phyloP scores from a whole-genome alignment of 2,329 filamentous ascomycete genomes.

The Sarocladium strictum region DNA sequence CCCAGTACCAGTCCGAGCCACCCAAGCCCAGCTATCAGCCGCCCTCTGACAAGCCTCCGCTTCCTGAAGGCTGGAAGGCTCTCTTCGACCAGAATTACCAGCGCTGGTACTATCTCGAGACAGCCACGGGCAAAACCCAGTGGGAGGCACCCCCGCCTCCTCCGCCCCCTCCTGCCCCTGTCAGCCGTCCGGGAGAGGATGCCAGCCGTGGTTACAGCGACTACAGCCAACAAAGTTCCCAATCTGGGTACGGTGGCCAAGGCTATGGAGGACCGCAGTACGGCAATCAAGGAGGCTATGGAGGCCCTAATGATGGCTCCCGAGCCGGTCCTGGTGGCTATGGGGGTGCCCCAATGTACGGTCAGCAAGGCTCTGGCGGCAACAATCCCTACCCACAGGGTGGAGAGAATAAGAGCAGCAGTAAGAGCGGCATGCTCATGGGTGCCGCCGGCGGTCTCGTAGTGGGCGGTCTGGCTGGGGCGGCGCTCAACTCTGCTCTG shows the following conservation, averaged over 20 bases:
- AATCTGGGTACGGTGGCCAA: constrained; percentile 14
- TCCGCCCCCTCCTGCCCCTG: constrained; percentile 19
- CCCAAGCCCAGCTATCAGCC: constrained; percentile 27
- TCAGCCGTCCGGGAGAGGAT: constrained; percentile 16
- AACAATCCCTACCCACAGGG: constrained; percentile 13
- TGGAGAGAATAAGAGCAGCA: constrained; percentile 32
- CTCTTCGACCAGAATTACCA: constrained; percentile 57
- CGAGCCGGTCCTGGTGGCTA: constrained; percentile 6
- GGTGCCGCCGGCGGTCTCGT: constrained; percentile 55
- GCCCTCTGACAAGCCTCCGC: constrained; percentile 36
- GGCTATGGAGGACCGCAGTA: constrained; percentile 14
- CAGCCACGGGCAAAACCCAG: constrained; percentile 54
- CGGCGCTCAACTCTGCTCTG: constrained; percentile 49
- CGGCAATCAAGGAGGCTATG: constrained; percentile 11
- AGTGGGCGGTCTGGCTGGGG: constrained; percentile 51
- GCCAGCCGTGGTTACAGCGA: constrained; percentile 19
- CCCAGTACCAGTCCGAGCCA: constrained; percentile 15
- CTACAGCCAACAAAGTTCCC: constrained; percentile 6
- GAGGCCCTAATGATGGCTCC: constrained; percentile 4
- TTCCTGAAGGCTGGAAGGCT: constrained; percentile 56
- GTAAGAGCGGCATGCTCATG: constrained; percentile 49
- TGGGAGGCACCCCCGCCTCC: constrained; percentile 51
- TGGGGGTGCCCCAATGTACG: background rate
- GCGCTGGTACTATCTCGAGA: constrained; percentile 61
- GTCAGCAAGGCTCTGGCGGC: constrained; percentile 14